These are phyloP conservation scores for Fusarium sp. DNA, from an alignment of 2,329 filamentous ascomycete genomes.

Conservation along the genomic window DNA sequence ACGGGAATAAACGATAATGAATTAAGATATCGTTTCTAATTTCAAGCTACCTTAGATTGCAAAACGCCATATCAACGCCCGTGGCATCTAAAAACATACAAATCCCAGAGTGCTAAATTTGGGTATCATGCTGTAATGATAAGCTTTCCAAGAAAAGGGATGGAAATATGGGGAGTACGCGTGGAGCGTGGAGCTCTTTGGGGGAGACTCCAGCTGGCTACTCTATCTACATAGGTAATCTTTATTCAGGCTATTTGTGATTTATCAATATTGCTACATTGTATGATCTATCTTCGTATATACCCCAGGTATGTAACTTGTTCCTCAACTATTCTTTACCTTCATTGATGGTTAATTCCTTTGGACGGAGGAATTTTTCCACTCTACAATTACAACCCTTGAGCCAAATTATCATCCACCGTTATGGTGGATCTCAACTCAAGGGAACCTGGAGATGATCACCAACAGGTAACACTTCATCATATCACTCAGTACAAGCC, in stretches of 20 bases:
- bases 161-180: slow-evolving; percentile 37
- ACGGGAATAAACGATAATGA: slow-evolving; percentile 11
- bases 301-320: too few species aligned
- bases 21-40: background rate
- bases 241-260: background rate
- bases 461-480: slow-evolving; percentile 5
- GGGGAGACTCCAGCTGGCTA: background rate
- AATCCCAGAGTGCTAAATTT: background rate
- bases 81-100: background rate
- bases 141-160: slow-evolving; percentile 16
- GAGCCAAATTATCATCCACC: background rate
- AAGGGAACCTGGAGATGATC: slow-evolving; percentile 18
- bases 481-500: background rate
- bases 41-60: background rate
- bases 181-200: slow-evolving; percentile 21
- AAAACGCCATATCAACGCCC: background rate
- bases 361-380: slow-evolving; percentile 16
- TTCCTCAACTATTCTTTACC: background rate
- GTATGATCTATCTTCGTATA: background rate
- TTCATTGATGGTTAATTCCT: background rate
- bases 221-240: slow-evolving; percentile 5
- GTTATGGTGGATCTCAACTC: slow-evolving; percentile 23
- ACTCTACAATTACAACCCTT: slow-evolving; percentile 3
- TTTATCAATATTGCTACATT: background rate
- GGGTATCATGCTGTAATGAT: background rate